Conservation (phyloP, 164 flowering plant genomes). For the Cinnamomum micranthum region DNA sequence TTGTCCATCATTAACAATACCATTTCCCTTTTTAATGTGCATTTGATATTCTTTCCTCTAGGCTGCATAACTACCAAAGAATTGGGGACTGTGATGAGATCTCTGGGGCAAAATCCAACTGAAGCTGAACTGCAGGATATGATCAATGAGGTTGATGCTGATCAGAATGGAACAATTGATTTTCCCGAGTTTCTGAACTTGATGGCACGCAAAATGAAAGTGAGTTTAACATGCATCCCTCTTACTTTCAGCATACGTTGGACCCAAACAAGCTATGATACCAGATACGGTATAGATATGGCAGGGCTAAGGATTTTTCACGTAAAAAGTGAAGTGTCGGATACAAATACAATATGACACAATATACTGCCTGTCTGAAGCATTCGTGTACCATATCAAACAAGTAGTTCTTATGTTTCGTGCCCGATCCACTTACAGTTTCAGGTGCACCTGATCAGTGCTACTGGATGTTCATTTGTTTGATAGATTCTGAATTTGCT, state of each 20-base stretch:
- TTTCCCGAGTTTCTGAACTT: conserved; percentile 21
- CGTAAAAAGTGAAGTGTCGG: too few species aligned
- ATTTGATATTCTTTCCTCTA: not conserved
- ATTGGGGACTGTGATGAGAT: conserved; percentile 27
- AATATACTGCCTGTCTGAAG: too few species aligned
- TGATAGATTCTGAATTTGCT: too few species aligned
- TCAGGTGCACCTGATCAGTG: too few species aligned
- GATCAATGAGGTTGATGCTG: conserved; percentile 26
- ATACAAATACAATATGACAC: too few species aligned
- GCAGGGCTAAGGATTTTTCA: too few species aligned
- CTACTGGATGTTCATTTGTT: too few species aligned
- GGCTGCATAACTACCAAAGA: conserved; percentile 26
- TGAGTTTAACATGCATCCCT: conserved; percentile 2
- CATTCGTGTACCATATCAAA: too few species aligned
- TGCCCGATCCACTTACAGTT: too few species aligned
- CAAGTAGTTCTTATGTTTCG: too few species aligned
- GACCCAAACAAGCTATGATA: not conserved
- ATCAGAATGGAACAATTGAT: conserved; percentile 22
- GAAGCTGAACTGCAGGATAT: conserved; percentile 24
- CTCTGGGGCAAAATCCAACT: conserved; percentile 25
- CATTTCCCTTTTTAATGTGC: not conserved
- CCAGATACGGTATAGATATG: too few species aligned
- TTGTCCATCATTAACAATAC: not conserved
- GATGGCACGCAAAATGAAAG: conserved; percentile 26
- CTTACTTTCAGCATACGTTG: not conserved